Conservation (phyloP, 2,329 filamentous ascomycete species). For the Penicillium vulpinum region DNA sequence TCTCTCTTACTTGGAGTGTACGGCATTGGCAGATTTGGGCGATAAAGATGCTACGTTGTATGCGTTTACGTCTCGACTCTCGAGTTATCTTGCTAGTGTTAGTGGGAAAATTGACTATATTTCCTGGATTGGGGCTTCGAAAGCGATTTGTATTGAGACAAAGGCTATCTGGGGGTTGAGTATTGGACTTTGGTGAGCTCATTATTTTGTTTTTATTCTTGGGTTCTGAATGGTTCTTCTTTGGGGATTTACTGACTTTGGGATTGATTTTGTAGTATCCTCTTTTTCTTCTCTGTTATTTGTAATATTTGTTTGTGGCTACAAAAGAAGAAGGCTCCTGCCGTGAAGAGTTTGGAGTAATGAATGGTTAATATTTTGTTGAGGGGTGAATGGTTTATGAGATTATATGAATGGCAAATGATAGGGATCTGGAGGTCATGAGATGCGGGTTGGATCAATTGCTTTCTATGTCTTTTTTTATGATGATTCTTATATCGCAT, state of each 20-base stretch:
- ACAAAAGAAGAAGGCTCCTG: constrained; percentile 54
- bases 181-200: constrained; percentile 72
- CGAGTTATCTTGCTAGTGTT: constrained; percentile 52
- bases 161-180: constrained; percentile 85
- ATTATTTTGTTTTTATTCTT: constrained; percentile 16
- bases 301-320: constrained; percentile 64
- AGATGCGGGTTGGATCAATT: background rate
- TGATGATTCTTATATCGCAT: background rate
- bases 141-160: constrained; percentile 73
- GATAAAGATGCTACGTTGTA: constrained; percentile 52
- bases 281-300: constrained; percentile 65
- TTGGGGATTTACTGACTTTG: background rate
- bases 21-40: constrained; percentile 50
- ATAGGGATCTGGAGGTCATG: background rate
- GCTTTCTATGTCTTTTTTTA: background rate
- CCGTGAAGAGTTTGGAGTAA: constrained; percentile 19
- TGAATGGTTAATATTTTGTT: background rate
- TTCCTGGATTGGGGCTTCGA: constrained; percentile 61
- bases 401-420: background rate
- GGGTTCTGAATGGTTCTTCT: background rate
- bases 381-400: background rate
- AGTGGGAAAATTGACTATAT: constrained; percentile 53
- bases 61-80: constrained; percentile 55
- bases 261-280: constrained; percentile 51
- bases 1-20: constrained; percentile 75